phyloP scores from a whole-genome alignment of 176 grass and related monocot genomes.

The Bonia amplexicaulis region DNA sequence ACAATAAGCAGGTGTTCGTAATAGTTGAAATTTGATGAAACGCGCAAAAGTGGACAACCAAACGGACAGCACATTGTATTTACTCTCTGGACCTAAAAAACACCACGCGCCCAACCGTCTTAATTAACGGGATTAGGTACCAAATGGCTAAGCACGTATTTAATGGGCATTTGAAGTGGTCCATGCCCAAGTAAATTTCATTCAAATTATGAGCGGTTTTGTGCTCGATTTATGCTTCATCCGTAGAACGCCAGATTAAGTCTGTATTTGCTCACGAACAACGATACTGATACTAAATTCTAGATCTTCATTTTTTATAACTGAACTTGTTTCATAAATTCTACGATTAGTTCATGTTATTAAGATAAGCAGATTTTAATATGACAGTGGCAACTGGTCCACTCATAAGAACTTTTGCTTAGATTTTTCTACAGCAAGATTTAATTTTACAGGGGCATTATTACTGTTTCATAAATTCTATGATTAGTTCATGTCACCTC shows the following conservation, averaged over 20 bases:
- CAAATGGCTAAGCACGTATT: conserved; percentile 18
- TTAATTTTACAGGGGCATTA: background rate
- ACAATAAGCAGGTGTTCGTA: background rate
- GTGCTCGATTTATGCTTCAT: background rate
- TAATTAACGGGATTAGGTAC: conserved; percentile 21
- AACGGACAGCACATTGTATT: conserved; percentile 35
- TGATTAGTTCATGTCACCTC: conserved; percentile 41
- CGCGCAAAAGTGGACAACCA: background rate
- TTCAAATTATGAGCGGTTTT: conserved; percentile 23
- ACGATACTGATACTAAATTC: background rate
- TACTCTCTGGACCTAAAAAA: conserved; percentile 27
- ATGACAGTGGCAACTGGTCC: background rate
- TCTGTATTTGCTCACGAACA: background rate
- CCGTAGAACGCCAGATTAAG: background rate
- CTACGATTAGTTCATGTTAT: background rate
- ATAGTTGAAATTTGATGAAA: background rate
- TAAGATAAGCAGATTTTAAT: background rate
- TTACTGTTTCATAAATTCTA: too few species aligned
- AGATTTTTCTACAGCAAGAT: background rate
- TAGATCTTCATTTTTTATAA: background rate
- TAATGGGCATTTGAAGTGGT: conserved; percentile 12
- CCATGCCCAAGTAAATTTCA: conserved; percentile 7
- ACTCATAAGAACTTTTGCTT: background rate
- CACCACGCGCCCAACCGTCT: background rate
- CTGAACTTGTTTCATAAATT: background rate